Evolutionary conservation across 768 basidiomycete species (phyloP), one percentile per base, ranked within the genome.

Genomic region (Amanita thiersii): DNA sequence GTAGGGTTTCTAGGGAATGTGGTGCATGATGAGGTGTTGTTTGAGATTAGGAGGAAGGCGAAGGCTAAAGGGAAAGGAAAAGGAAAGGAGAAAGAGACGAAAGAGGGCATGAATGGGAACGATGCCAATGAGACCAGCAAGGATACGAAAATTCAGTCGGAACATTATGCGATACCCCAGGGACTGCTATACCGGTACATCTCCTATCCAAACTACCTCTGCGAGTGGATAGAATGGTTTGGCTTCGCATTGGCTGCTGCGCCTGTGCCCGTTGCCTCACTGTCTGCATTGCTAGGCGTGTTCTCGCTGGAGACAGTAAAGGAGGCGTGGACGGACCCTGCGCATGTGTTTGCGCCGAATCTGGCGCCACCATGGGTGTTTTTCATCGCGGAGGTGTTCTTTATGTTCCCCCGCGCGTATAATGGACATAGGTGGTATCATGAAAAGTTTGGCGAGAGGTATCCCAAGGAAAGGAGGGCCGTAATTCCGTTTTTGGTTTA

Each of bases 181-280:
- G 88, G 86, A 0, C 72, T 77, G 15, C 64, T 94, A 12, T 96
- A 85, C 68, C 52, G 58, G 31, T 81, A 75, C 54, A 66, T 97
- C 52, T 89, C 90, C 4, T 94, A 81, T 63, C 94, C 94, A 7
- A 91, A 96, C 59, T 98, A 97, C 63, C 64, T 90, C 14, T 90
- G 83, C 61, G 94, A 97, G 57, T 98, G 94, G 94, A 45, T 84
- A 42, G 94, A 98, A 61, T 98, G 93, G 92, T 50, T 77, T 7
- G 90, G 86, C 5, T 97, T 83, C 58, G 84, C 88, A 1, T 57
- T 96, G 28, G 86, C 87, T 4, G 75, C 86, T 3, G 64, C 75
- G 4, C 77, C 81, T 1, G 5, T 69, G 0, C 75, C 71, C 14
- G 49, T 63, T 29, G 51, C 11, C 28, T 58, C 38, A 26, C 9